Evolutionary conservation across 2,329 filamentous ascomycete species (phyloP), one percentile per base, ranked within the genome.

Genomic region (Colletotrichum simmondsii): DNA sequence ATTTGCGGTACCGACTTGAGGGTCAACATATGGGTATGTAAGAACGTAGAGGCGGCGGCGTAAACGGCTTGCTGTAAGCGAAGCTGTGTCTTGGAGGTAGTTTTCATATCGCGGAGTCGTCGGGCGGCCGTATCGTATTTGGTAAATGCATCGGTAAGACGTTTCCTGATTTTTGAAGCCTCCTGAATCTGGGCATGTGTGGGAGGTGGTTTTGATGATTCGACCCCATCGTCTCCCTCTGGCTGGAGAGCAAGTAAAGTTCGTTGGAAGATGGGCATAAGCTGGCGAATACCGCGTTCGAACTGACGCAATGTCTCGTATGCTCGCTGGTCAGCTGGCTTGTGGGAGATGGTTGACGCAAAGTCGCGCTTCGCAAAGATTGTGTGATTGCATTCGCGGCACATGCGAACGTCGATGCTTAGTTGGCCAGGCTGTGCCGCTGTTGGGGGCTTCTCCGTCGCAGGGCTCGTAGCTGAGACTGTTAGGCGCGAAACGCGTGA

Each of bases 1-100:
- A 95, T 85, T 54, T 91, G 90, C 0, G 93, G 93, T 0, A 95
- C 85, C 32, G 90, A 90, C 80, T 94, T 97, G 16, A 98, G 85
- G 0, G 95, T 95, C 10, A 98, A 88, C 94, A 98, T 97, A 78
- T 98, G 94, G 4, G 95, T 88, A 78, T 97, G 95, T 5, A 98
- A 84, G 77, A 98, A 98, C 61, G 89, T 89, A 65, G 92, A 95
- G 1, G 95, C 94, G 76, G 95, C 93, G 49, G 93, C 89, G 77
- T 97, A 95, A 14, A 98, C 92, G 3, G 94, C 92, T 78, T 92
- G 93, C 78, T 98, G 95, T 4, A 98, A 85, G 58, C 89, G 89
- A 70, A 91, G 84, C 79, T 98, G 95, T 0, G 93, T 91, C 0
- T 91, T 87, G 61, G 90, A 95, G 5, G 91, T 85, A 0, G 93